Percentiles rank a stretch among this genome's conserved stretches.
These are phyloP conservation scores for Euphorbia pulcherrima DNA, from an alignment of 345 rosid genomes.

Conservation along the genomic window DNA sequence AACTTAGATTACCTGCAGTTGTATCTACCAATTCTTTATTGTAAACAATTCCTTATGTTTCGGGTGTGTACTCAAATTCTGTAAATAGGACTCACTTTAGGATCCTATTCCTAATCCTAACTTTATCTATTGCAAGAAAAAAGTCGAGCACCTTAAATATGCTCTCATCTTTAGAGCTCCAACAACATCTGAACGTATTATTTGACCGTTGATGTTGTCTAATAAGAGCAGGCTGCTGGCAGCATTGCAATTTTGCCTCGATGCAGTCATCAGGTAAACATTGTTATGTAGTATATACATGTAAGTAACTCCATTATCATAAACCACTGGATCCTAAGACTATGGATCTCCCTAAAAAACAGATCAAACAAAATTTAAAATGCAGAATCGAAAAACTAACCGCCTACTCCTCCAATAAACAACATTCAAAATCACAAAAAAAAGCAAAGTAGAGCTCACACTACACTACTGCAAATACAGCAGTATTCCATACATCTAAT, in stretches of 20 bases:
- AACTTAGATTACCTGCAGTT: too few species aligned
- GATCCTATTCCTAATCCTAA: neutral
- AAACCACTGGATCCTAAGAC: conserved; percentile 90
- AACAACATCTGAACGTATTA: conserved; percentile 84
- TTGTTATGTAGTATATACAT: conserved; percentile 93
- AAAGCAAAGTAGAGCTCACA: too few species aligned
- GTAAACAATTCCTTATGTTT: neutral
- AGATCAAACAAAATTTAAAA: conserved; percentile 1
- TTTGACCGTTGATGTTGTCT: conserved; percentile 95
- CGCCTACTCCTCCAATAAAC: neutral
- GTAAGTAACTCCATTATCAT: conserved; percentile 88
- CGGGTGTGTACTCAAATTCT: neutral
- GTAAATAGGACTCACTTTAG: neutral
- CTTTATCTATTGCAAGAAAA: neutral
- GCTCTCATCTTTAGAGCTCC: conserved; percentile 99
- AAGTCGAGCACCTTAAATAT: conserved; percentile 57
- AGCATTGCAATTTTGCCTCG: too few species aligned
- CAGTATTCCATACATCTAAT: too few species aligned
- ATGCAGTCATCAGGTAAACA: conserved; percentile 81
- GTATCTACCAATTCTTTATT: neutral
- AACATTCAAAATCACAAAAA: neutral
- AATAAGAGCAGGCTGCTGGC: conserved; percentile 86
- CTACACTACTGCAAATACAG: too few species aligned
- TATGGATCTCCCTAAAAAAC: conserved; percentile 86
- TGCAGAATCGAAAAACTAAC: neutral